These are phyloP conservation scores for Jamesozyma jinghongensis DNA, from an alignment of 805 yeast species.

Conservation along the genomic window DNA sequence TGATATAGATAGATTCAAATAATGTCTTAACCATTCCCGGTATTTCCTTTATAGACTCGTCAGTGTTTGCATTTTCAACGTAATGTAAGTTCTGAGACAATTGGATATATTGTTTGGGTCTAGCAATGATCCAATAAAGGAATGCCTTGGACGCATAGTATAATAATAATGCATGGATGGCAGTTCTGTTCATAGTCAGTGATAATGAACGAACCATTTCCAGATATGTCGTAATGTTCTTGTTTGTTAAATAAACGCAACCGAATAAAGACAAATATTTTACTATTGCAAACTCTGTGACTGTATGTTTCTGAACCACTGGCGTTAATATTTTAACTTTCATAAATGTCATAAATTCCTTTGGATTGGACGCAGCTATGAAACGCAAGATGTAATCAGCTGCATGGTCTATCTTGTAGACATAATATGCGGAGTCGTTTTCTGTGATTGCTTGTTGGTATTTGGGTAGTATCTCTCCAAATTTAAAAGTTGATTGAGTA, in stretches of 20 bases:
- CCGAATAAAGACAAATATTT: constrained; percentile 39
- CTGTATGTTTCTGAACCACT: constrained; percentile 27
- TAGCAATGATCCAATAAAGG: constrained; percentile 39
- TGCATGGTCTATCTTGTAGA: constrained; percentile 29
- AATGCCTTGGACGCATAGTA: constrained; percentile 37
- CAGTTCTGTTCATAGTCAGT: constrained; percentile 32
- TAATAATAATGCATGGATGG: constrained; percentile 37
- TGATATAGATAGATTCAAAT: constrained; percentile 16
- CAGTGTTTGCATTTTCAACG: constrained; percentile 5
- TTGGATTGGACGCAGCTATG: constrained; percentile 41
- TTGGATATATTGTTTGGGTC: constrained; percentile 37
- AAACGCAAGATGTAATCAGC: constrained; percentile 36
- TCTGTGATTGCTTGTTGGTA: constrained; percentile 14
- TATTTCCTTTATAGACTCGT: constrained; percentile 9
- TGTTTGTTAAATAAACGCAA: constrained; percentile 33
- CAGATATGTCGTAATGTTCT: constrained; percentile 31
- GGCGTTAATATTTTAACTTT: constrained; percentile 16
- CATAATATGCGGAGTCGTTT: constrained; percentile 7
- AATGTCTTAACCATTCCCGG: constrained; percentile 12
- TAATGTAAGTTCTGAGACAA: constrained; percentile 9
- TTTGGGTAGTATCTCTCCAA: constrained; percentile 11
- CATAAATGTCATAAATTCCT: constrained; percentile 32
- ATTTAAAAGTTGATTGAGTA: constrained; percentile 5
- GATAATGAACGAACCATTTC: constrained; percentile 32
- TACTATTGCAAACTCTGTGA: constrained; percentile 32